Percentiles rank a stretch among this genome's conserved stretches.
These are phyloP conservation scores for Asparagopsis taxiformis DNA, from an alignment of 31 red algal genomes.

Conservation along the genomic window DNA sequence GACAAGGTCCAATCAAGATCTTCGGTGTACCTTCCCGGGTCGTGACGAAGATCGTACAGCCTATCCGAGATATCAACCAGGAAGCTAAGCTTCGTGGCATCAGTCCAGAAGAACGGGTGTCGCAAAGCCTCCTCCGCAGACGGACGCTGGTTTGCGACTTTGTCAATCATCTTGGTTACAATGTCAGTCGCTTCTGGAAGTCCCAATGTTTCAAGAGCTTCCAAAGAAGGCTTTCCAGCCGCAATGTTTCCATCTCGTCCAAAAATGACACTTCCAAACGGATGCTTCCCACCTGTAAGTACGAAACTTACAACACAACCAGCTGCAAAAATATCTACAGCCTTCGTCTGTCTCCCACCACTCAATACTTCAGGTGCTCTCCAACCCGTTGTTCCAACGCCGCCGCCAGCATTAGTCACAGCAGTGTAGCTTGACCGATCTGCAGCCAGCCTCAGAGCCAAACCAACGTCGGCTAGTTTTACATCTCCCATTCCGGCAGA, in stretches of 20 bases:
- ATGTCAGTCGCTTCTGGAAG: constrained; percentile 82
- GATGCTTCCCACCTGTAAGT: constrained; percentile 75
- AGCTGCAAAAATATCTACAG: constrained; percentile 87
- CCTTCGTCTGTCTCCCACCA: constrained; percentile 65
- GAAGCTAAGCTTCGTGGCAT: constrained; percentile 79
- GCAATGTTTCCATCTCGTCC: constrained; percentile 79
- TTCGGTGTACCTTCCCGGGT: constrained; percentile 29
- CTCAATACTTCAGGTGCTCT: constrained; percentile 89
- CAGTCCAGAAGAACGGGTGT: constrained; percentile 93
- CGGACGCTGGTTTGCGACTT: constrained; percentile 52
- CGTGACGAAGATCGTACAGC: constrained; percentile 54
- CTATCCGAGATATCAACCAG: constrained; percentile 84
- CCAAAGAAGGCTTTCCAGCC: constrained; percentile 47
- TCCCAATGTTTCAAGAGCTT: constrained; percentile 39
- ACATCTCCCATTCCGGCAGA: constrained; percentile 20
- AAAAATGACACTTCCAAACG: constrained; percentile 75
- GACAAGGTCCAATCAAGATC: constrained; percentile 37
- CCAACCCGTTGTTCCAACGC: constrained; percentile 87
- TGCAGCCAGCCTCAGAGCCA: constrained; percentile 72
- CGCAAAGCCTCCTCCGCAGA: constrained; percentile 45
- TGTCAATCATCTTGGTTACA: constrained; percentile 62
- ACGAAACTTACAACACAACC: constrained; percentile 84
- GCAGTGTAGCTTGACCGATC: constrained; percentile 69
- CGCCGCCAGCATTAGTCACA: constrained; percentile 55
- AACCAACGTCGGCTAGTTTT: constrained; percentile 94